phyloP scores from a whole-genome alignment of 257 asterid species.

The Capsicum chinense region DNA sequence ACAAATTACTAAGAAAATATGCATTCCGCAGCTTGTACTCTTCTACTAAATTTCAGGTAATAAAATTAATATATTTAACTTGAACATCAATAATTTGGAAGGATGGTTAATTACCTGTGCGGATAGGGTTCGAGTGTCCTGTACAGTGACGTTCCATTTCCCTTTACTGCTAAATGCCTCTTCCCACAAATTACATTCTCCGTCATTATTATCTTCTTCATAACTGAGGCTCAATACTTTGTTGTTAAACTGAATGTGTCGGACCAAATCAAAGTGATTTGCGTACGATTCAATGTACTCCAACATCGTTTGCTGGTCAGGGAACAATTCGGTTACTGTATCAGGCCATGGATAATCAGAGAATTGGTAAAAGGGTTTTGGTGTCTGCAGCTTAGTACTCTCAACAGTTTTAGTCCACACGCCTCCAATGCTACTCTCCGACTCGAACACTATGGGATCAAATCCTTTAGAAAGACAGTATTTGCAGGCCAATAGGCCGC shows the following conservation, averaged over 20 bases:
- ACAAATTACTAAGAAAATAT: too few species aligned
- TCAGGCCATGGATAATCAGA: constrained; percentile 64
- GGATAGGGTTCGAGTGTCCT: constrained; percentile 30
- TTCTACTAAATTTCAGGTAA: not conserved
- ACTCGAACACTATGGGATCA: constrained; percentile 33
- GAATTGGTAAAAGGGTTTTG: constrained; percentile 48
- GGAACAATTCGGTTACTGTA: constrained; percentile 41
- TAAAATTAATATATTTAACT: not conserved
- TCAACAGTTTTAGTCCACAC: constrained; percentile 34
- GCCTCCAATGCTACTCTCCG: constrained; percentile 45
- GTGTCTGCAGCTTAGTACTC: not conserved
- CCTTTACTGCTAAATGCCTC: constrained; percentile 25
- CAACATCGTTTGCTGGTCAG: constrained; percentile 36
- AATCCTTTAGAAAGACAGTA: constrained; percentile 48
- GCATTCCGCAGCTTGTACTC: too few species aligned
- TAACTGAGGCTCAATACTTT: constrained; percentile 45
- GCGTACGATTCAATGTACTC: constrained; percentile 50
- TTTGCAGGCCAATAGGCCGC: constrained; percentile 65
- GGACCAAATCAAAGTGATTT: constrained; percentile 41
- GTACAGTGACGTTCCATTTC: constrained; percentile 44
- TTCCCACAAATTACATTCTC: constrained; percentile 33
- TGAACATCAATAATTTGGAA: not conserved
- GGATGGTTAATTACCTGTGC: constrained; percentile 27
- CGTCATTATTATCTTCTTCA: constrained; percentile 33
- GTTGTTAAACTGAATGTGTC: constrained; percentile 42